These are phyloP conservation scores for Citrus mangshanensis DNA, from an alignment of 345 rosid species.

Conservation along the genomic window DNA sequence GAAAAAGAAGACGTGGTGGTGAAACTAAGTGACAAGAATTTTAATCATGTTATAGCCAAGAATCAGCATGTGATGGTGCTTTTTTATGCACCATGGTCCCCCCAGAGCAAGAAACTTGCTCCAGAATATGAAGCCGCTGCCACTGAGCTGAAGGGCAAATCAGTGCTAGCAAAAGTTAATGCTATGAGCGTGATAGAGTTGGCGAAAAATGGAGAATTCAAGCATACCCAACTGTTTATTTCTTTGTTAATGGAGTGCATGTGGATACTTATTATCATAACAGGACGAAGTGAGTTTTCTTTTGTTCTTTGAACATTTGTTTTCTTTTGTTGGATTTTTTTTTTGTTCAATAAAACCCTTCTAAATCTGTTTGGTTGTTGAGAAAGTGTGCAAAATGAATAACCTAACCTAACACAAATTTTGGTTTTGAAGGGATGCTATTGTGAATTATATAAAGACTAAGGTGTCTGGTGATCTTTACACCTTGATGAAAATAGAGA, in stretches of 20 bases:
- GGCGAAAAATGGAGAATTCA: not conserved
- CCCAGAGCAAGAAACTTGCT: not conserved
- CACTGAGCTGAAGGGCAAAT: conserved; percentile 18
- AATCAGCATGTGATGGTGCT: conserved; percentile 18
- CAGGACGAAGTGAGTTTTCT: conserved; percentile 8
- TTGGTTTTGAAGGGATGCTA: conserved; percentile 10
- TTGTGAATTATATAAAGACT: not conserved
- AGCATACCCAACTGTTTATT: conserved; percentile 3
- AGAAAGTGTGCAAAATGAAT: not conserved
- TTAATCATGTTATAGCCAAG: conserved; percentile 12
- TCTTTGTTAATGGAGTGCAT: conserved; percentile 10
- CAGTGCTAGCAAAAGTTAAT: conserved; percentile 22
- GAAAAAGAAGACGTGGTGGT: conserved; percentile 11
- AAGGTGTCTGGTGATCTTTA: conserved; percentile 3
- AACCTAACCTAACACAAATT: too few species aligned
- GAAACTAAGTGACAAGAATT: conserved; percentile 12
- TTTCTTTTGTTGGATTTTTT: not conserved
- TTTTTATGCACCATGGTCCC: conserved; percentile 20
- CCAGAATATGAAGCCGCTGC: conserved; percentile 29
- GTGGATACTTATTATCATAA: not conserved
- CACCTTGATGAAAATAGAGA: not conserved
- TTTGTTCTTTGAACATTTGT: too few species aligned
- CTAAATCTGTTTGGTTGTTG: not conserved
- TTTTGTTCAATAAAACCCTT: not conserved
- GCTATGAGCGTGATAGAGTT: not conserved